A percentile compares a stretch with the other conserved stretches of the same genome.
These are phyloP conservation scores for Aureobasidium subglaciale DNA, from an alignment of 2,329 filamentous ascomycete genomes.

Conservation along the genomic window DNA sequence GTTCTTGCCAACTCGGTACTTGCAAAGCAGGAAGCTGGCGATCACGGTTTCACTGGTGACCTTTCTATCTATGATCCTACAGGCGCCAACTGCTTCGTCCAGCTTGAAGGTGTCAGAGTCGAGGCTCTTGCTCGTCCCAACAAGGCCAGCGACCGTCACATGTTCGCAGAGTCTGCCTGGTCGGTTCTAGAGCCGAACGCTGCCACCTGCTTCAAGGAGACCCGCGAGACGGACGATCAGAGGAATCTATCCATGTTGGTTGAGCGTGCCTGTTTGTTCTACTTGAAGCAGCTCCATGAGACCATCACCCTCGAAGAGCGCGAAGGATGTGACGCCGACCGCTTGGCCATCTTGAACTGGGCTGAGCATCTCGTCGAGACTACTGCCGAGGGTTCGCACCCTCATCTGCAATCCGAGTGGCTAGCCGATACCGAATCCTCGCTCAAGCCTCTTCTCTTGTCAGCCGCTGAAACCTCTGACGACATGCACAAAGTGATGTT, in stretches of 20 bases:
- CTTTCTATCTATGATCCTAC: background rate
- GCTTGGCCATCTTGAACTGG: background rate
- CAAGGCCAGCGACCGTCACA: background rate
- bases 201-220: background rate
- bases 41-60: background rate
- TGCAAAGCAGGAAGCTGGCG: background rate
- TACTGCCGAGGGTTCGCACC: background rate
- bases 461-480: background rate
- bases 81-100: background rate
- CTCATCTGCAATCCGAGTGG: background rate
- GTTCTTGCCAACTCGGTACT: constrained; percentile 3
- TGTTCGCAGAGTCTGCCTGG: constrained; percentile 5
- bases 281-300: background rate
- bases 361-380: background rate
- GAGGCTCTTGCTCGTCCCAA: background rate
- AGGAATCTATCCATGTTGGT: background rate
- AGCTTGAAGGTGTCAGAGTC: constrained; percentile 1
- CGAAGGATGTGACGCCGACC: background rate
- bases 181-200: background rate
- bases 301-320: background rate
- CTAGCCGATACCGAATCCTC: background rate
- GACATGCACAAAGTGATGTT: constrained; percentile 4
- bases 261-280: background rate
- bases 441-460: background rate
- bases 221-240: background rate